Evolutionary conservation across 495 filamentous ascomycete genomes (phyloP).

Genomic region (Recurvomyces mirabilis): DNA sequence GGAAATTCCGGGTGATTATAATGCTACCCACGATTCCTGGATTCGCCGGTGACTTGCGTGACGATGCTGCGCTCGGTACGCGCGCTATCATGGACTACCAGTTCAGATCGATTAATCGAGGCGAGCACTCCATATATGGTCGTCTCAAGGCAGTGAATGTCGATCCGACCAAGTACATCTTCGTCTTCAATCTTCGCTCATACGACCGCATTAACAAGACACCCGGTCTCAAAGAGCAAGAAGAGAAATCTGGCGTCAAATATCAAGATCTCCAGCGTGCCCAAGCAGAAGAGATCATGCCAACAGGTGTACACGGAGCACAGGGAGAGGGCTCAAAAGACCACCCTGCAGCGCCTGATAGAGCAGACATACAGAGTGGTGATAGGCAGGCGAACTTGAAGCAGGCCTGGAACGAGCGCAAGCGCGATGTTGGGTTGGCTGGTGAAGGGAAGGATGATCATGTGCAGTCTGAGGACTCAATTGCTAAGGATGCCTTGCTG

Average conservation of each 20-base stretch:
- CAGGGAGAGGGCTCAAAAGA: slow-evolving; percentile 8
- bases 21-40: slow-evolving; percentile 85
- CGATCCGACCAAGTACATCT: slow-evolving; percentile 70
- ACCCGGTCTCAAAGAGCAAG: slow-evolving; percentile 51
- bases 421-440: slow-evolving; percentile 34
- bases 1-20: slow-evolving; percentile 86
- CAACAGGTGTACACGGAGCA: slow-evolving; percentile 52
- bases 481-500: slow-evolving; percentile 75
- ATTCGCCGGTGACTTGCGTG: slow-evolving; percentile 81
- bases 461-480: slow-evolving; percentile 48
- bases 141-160: slow-evolving; percentile 68
- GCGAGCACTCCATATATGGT: slow-evolving; percentile 78
- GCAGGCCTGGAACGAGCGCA: slow-evolving; percentile 51
- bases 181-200: slow-evolving; percentile 80
- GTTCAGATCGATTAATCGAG: slow-evolving; percentile 87
- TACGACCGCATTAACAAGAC: slow-evolving; percentile 87
- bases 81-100: slow-evolving; percentile 96
- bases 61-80: slow-evolving; percentile 72
- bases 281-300: slow-evolving; percentile 76
- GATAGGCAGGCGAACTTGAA: slow-evolving; percentile 32
- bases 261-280: slow-evolving; percentile 80
- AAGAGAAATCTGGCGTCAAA: slow-evolving; percentile 65
- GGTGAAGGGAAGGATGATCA: slow-evolving; percentile 26
- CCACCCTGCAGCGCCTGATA: slow-evolving; percentile 7
- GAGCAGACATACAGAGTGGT: slow-evolving; percentile 25